Base-by-base conservation (phyloP, 768 basidiomycete genomes). In the Hemileccinum rubropunctum region DNA sequence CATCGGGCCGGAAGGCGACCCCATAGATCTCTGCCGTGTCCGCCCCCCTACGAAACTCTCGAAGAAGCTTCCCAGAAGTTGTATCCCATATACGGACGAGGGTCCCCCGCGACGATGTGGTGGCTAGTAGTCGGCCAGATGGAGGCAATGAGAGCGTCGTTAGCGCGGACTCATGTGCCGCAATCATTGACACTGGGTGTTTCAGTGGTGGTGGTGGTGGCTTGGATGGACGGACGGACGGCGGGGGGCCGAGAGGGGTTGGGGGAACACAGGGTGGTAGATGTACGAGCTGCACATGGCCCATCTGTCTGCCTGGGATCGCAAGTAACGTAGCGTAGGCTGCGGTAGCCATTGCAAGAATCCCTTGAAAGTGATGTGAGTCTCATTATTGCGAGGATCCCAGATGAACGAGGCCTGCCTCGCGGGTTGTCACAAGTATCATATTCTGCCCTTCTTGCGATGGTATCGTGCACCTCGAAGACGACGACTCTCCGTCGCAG, bases 1-100 rank as follows among this genome's bases (percentile, higher is more conserved):
- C 94, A 58, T 92, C 91, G 4, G 83, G 84, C 33, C 92, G 79
- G 67, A 95, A 92, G 12, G 87, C 85, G 17, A 94, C 87, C 3
- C 91, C 91, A 66, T 92, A 95, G 38, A 95, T 94, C 60, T 88
- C 85, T 26, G 93, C 93, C 60, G 90, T 86, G 67, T 97, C 94
- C 15, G 87, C 80, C 9, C 93, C 93, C 64, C 93, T 77, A 49
- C 93, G 74, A 26, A 97, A 77, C 65, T 95, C 93, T 40, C 84
- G 77, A 20, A 89, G 68, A 41, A 89, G 80, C 57, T 84, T 86
- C 15, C 88, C 88, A 8, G 83, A 80, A 7, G 71, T 59, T 1
- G 89, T 69, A 63, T 94, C 88, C 91, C 91, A 97, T 59, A 95
- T 78, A 39, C 93, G 80, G 23, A 95, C 82, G 36, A 97, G 77